These are phyloP conservation scores for Umbelopsis vinacea DNA, from an alignment of 192 early-diverging fungal species.

Conservation along the genomic window DNA sequence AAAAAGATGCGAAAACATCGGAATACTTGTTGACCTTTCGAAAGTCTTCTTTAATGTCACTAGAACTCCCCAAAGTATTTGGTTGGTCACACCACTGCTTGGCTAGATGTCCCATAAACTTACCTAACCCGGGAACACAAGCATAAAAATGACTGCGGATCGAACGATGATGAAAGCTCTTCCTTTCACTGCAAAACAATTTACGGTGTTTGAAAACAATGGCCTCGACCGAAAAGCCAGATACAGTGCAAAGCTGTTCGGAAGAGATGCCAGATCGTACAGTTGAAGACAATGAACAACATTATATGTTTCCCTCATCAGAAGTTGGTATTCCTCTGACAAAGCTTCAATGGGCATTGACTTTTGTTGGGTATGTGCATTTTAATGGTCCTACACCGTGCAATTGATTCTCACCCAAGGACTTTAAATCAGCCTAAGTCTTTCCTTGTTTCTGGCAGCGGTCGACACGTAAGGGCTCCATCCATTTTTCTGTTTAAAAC, in stretches of 20 bases:
- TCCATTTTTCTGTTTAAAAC: background rate
- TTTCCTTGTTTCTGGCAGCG: constrained; percentile 42
- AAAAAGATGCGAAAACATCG: too few relatives aligned
- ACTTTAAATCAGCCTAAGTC: constrained; percentile 14
- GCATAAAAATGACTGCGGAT: too few relatives aligned
- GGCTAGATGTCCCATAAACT: too few relatives aligned
- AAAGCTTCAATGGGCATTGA: constrained; percentile 16
- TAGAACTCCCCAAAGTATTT: too few relatives aligned
- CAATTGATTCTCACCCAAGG: too few relatives aligned
- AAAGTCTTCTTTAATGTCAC: too few relatives aligned
- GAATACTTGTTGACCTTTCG: too few relatives aligned
- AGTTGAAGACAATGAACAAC: background rate
- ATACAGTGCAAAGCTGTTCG: background rate
- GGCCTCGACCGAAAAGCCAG: background rate
- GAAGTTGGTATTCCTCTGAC: constrained; percentile 17
- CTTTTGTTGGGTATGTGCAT: constrained; percentile 28
- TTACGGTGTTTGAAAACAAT: too few relatives aligned
- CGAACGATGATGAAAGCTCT: too few relatives aligned
- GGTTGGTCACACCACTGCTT: too few relatives aligned
- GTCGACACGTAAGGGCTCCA: constrained; percentile 42
- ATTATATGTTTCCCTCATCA: background rate
- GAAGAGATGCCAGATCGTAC: background rate
- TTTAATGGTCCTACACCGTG: background rate
- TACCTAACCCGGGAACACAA: too few relatives aligned
- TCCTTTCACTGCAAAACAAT: too few relatives aligned